A percentile compares a stretch with the other conserved stretches of the same genome.
These are phyloP conservation scores for Ogataea pini DNA, from an alignment of 805 yeast genomes.

Conservation along the genomic window DNA sequence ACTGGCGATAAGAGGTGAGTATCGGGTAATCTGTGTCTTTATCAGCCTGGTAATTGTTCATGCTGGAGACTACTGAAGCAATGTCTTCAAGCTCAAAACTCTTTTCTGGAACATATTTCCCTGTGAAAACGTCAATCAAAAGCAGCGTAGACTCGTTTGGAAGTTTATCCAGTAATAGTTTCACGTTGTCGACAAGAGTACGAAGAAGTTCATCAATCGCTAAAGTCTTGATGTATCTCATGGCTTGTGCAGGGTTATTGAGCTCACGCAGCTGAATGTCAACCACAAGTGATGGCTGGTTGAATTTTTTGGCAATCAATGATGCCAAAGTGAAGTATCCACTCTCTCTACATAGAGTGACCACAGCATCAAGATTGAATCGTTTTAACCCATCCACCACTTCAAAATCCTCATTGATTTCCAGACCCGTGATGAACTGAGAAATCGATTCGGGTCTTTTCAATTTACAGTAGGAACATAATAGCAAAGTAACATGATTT, in stretches of 20 bases:
- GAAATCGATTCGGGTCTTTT: conserved; percentile 60
- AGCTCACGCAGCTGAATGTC: conserved; percentile 71
- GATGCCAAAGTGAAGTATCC: conserved; percentile 69
- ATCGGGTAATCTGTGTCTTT: conserved; percentile 42
- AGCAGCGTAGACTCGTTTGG: conserved; percentile 84
- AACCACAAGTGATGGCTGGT: conserved; percentile 73
- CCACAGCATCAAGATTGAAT: conserved; percentile 68
- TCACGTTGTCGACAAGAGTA: conserved; percentile 55
- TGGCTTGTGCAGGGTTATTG: conserved; percentile 56
- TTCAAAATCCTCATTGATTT: conserved; percentile 35
- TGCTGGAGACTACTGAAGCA: conserved; percentile 12
- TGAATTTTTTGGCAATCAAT: conserved; percentile 64
- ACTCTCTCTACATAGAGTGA: conserved; percentile 71
- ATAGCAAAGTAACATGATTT: conserved; percentile 78
- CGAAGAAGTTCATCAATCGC: conserved; percentile 76
- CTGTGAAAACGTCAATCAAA: conserved; percentile 86
- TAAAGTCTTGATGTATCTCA: conserved; percentile 66
- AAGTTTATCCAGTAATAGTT: conserved; percentile 58
- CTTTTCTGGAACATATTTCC: conserved; percentile 59
- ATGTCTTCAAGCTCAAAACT: conserved; percentile 20
- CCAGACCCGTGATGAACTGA: conserved; percentile 50
- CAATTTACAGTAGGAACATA: conserved; percentile 79
- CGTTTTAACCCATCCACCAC: conserved; percentile 40
- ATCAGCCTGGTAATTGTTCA: conserved; percentile 3
- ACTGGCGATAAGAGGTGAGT: conserved; percentile 53